Percentiles rank a stretch among this genome's conserved stretches.
Conservation (phyloP, 2,329 filamentous ascomycete species). For the Fusarium nurragi region DNA sequence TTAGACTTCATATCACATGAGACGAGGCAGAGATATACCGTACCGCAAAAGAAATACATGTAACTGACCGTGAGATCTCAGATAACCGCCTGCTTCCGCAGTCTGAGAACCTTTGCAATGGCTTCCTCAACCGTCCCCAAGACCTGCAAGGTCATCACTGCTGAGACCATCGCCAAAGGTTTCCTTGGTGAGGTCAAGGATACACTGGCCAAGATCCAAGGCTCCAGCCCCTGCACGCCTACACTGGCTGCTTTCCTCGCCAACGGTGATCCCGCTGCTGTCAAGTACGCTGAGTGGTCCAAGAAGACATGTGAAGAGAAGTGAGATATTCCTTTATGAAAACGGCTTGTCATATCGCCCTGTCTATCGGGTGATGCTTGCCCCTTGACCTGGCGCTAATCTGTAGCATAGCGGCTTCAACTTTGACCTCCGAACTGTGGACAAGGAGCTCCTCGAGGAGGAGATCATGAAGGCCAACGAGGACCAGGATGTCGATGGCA, state of each 20-base stretch:
- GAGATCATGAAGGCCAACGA: slow-evolving; percentile 85
- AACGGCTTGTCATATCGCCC: slow-evolving; percentile 27
- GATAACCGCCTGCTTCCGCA: slow-evolving; percentile 12
- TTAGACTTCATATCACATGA: slow-evolving; percentile 3
- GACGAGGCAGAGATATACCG: neutral
- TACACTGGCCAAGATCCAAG: slow-evolving; percentile 76
- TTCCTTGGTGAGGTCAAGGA: slow-evolving; percentile 81
- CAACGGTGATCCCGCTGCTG: slow-evolving; percentile 88
- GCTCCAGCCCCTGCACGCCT: slow-evolving; percentile 65
- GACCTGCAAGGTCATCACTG: slow-evolving; percentile 93
- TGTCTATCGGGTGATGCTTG: slow-evolving; percentile 32
- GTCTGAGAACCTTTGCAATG: slow-evolving; percentile 39
- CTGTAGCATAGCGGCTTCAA: slow-evolving; percentile 75
- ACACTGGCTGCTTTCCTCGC: slow-evolving; percentile 91
- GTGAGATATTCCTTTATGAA: slow-evolving; percentile 64
- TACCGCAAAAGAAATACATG: slow-evolving; percentile 8
- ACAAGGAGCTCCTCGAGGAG: slow-evolving; percentile 90
- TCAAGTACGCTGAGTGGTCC: slow-evolving; percentile 97
- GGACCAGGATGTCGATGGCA: slow-evolving; percentile 80
- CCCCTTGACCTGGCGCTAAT: slow-evolving; percentile 38
- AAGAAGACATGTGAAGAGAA: slow-evolving; percentile 96
- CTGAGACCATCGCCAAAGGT: slow-evolving; percentile 84
- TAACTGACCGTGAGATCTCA: slow-evolving; percentile 24
- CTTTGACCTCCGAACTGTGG: slow-evolving; percentile 84
- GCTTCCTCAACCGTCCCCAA: slow-evolving; percentile 58